These are phyloP conservation scores for Drosera capensis DNA, from an alignment of 148 eudicot species.

Conservation along the genomic window DNA sequence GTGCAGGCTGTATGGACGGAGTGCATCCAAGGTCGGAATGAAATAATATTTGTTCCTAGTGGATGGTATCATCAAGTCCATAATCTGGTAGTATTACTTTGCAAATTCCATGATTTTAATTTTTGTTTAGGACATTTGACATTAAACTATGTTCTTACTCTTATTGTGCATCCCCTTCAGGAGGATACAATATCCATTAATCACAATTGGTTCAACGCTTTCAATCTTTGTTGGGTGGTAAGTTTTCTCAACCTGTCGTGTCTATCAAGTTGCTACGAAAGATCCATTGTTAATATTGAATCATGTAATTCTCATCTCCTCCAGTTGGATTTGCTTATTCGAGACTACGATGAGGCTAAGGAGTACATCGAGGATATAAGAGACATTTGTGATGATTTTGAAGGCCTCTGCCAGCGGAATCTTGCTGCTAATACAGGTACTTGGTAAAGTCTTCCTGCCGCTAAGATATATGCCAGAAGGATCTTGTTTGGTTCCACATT, in stretches of 20 bases:
- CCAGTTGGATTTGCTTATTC: conserved; percentile 86
- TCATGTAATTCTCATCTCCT: conserved; percentile 1
- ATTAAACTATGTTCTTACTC: not conserved
- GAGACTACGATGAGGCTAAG: conserved; percentile 75
- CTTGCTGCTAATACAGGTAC: conserved; percentile 97
- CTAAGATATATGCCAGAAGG: not conserved
- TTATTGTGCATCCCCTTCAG: conserved; percentile 32
- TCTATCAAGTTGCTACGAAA: not conserved
- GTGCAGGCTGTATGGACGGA: conserved; percentile 82
- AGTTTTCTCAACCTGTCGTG: conserved; percentile 13
- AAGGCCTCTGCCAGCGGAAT: conserved; percentile 89
- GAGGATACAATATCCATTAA: conserved; percentile 93
- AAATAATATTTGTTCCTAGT: conserved; percentile 93
- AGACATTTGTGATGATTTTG: conserved; percentile 89
- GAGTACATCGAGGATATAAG: conserved; percentile 76
- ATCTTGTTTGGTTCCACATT: not conserved
- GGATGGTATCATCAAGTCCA: conserved; percentile 99
- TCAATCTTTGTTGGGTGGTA: conserved; percentile 91
- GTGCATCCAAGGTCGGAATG: conserved; percentile 62
- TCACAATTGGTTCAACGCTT: conserved; percentile 98
- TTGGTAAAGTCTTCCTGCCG: not conserved
- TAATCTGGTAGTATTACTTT: conserved; percentile 63
- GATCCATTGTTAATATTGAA: no score
- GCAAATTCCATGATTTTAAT: not conserved
- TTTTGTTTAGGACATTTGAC: no score